phyloP scores from a whole-genome alignment of 768 basidiomycete species.

The Lactifluus rugatus region DNA sequence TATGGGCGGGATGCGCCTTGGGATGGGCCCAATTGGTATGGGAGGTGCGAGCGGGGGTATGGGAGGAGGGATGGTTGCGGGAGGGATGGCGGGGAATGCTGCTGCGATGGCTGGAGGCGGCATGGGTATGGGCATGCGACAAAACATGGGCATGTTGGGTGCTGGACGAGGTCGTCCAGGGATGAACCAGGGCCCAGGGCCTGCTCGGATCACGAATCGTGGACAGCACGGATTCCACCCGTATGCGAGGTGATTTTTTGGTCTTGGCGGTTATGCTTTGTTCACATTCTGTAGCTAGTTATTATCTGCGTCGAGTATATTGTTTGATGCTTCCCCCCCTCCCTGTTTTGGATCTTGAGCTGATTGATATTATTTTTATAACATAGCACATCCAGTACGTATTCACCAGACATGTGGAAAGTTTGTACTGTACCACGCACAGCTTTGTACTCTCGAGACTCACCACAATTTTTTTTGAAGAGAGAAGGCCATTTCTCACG shows the following conservation, averaged over 20 bases:
- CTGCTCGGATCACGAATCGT: conserved; percentile 46
- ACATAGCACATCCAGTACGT: not conserved
- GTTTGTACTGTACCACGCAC: too few relatives aligned
- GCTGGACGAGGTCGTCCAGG: conserved; percentile 56
- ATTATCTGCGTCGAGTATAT: conserved; percentile 1
- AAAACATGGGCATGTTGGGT: conserved; percentile 22
- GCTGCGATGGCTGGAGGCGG: conserved; percentile 22
- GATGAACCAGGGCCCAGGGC: conserved; percentile 43
- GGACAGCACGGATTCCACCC: conserved; percentile 81
- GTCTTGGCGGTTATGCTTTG: not conserved
- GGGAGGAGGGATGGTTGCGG: conserved; percentile 22
- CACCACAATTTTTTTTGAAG: too few relatives aligned
- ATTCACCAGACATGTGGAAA: too few relatives aligned
- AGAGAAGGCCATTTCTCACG: too few relatives aligned
- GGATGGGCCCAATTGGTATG: conserved; percentile 22
- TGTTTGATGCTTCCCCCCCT: not conserved
- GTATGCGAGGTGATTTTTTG: conserved; percentile 51
- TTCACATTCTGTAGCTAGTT: not conserved
- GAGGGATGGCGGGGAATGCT: conserved; percentile 29
- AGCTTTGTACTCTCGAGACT: too few relatives aligned
- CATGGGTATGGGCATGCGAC: conserved; percentile 30
- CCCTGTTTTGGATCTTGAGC: too few relatives aligned
- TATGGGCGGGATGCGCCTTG: conserved; percentile 26
- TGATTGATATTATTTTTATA: conserved; percentile 4
- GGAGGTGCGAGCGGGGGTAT: conserved; percentile 3